Conservation (phyloP, 2,329 filamentous ascomycete genomes). For the Fusarium udum region DNA sequence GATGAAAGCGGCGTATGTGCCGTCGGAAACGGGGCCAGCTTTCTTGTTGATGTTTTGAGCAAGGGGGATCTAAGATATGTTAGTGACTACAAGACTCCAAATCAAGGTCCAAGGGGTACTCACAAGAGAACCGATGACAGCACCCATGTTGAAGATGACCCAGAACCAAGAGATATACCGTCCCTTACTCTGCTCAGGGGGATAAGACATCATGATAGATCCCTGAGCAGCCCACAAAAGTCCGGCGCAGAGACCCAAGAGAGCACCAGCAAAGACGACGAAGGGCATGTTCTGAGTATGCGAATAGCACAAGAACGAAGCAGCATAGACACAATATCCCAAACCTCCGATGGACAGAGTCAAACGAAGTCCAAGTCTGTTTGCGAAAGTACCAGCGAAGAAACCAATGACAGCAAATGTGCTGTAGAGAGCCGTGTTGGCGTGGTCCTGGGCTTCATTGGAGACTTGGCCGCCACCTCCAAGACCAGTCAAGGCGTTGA, state of each 20-base stretch:
- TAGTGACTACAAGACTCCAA: background rate
- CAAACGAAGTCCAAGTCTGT: conserved; percentile 74
- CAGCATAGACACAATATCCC: conserved; percentile 80
- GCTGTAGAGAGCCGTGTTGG: conserved; percentile 76
- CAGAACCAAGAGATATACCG: conserved; percentile 92
- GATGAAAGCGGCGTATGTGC: conserved; percentile 61
- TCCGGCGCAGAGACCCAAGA: conserved; percentile 81
- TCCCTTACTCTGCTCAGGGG: conserved; percentile 81
- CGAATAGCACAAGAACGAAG: conserved; percentile 75
- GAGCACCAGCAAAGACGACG: conserved; percentile 78
- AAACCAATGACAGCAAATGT: conserved; percentile 75
- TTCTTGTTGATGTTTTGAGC: conserved; percentile 74
- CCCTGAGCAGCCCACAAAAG: conserved; percentile 86
- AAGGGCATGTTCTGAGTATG: conserved; percentile 75
- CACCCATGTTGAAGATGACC: conserved; percentile 94
- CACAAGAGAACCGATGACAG: conserved; percentile 80
- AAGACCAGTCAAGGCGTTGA: conserved; percentile 72
- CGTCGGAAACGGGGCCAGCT: conserved; percentile 56
- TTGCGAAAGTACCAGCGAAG: conserved; percentile 80
- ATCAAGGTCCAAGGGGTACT: conserved; percentile 31
- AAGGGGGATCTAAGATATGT: conserved; percentile 66
- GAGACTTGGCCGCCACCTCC: conserved; percentile 68
- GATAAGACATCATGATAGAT: conserved; percentile 91
- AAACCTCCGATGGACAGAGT: conserved; percentile 78
- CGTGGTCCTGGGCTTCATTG: conserved; percentile 65